phyloP scores from a whole-genome alignment of 1,284 basidiomycete species.

The Trichosporon ovoides region DNA sequence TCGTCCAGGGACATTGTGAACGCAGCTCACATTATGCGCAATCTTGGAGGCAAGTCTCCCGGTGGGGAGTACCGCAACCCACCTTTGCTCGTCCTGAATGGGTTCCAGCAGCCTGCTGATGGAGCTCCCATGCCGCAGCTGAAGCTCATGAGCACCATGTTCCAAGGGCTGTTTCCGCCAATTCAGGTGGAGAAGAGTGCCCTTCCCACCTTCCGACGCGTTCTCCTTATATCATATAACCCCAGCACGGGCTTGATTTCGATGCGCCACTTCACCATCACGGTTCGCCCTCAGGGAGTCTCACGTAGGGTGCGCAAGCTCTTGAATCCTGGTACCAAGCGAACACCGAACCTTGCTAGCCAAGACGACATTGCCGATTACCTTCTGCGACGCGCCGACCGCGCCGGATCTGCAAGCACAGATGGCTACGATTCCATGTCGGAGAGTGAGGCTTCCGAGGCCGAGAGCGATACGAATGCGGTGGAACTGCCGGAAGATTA shows the following conservation, averaged over 20 bases:
- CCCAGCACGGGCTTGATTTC: constrained; percentile 80
- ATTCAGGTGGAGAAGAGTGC: constrained; percentile 60
- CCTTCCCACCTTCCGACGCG: constrained; percentile 80
- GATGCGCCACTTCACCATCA: constrained; percentile 91
- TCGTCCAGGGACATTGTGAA: constrained; percentile 17
- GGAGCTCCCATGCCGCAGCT: constrained; percentile 49
- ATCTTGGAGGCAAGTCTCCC: constrained; percentile 44
- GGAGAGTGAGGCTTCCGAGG: constrained; percentile 59
- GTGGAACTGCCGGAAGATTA: constrained; percentile 87
- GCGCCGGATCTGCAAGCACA: constrained; percentile 52
- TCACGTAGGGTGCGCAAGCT: constrained; percentile 86
- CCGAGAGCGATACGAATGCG: constrained; percentile 64
- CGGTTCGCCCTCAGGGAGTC: constrained; percentile 89
- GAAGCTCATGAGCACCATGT: constrained; percentile 53
- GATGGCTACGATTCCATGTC: constrained; percentile 72
- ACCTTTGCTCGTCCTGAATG: constrained; percentile 51
- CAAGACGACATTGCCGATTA: constrained; percentile 96
- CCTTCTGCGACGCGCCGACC: constrained; percentile 61
- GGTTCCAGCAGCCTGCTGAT: constrained; percentile 51
- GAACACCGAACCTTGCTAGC: constrained; percentile 67
- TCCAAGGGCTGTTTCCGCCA: constrained; percentile 54
- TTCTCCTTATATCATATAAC: constrained; percentile 91
- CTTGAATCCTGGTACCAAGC: constrained; percentile 53
- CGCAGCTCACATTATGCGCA: constrained; percentile 25
- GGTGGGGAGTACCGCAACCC: constrained; percentile 49